A percentile compares a stretch with the other conserved stretches of the same genome.
phyloP scores from a whole-genome alignment of 441 rosid genomes.

The Aquilaria agallochum region DNA sequence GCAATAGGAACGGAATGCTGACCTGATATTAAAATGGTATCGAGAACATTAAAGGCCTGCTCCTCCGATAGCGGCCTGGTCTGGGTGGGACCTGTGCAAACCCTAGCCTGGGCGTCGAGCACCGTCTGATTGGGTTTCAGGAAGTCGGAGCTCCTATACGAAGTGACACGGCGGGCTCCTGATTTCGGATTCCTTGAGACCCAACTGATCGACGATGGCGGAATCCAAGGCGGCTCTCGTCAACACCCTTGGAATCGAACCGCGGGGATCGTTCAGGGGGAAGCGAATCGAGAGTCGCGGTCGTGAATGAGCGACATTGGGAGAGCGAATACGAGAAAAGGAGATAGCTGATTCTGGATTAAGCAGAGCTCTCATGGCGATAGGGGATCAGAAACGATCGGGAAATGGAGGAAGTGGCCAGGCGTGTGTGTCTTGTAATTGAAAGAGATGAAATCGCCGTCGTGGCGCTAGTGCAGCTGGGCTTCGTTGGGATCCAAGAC shows the following conservation, averaged over 20 bases:
- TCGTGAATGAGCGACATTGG: conserved; percentile 8
- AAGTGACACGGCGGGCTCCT: conserved; percentile 62
- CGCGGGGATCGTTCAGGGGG: conserved; percentile 18
- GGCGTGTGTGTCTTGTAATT: too few species aligned
- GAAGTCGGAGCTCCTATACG: conserved; percentile 58
- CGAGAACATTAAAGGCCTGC: conserved; percentile 76
- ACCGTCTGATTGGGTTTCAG: conserved; percentile 80
- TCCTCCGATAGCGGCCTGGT: conserved; percentile 74
- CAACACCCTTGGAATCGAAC: conserved; percentile 12
- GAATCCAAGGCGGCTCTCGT: conserved; percentile 42
- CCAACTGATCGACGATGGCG: conserved; percentile 47
- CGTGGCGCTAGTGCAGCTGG: too few species aligned
- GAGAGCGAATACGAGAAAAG: conserved; percentile 26
- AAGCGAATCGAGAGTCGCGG: conserved; percentile 26
- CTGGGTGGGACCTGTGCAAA: conserved; percentile 96
- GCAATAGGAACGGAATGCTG: background rate
- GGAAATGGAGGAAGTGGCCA: too few species aligned
- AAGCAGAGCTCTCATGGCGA: conserved; percentile 59
- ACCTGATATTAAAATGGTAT: conserved; percentile 85
- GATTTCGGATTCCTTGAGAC: conserved; percentile 53
- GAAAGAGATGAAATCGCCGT: too few species aligned
- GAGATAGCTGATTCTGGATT: conserved; percentile 31
- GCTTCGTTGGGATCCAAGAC: too few species aligned
- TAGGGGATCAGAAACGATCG: background rate
- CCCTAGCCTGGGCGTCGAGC: conserved; percentile 93